Percentiles rank a stretch among this genome's conserved stretches.
Conservation (phyloP, 176 grass and related monocot genomes). For the Oryza longistaminata region DNA sequence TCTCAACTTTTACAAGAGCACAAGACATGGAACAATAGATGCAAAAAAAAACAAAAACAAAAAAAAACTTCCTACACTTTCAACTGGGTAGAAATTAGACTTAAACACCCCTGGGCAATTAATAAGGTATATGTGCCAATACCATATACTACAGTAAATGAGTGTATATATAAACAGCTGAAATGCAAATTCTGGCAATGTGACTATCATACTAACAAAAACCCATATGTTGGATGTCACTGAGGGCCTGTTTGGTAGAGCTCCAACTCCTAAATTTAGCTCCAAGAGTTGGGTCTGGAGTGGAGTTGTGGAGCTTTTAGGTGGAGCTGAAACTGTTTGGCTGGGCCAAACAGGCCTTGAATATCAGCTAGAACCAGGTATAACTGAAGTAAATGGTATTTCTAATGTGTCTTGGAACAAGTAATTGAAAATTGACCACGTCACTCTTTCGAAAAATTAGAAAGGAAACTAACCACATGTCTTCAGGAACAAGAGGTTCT, state of each 20-base stretch:
- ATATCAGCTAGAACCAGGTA: background rate
- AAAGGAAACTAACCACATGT: conserved; percentile 90
- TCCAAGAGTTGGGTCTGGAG: no score
- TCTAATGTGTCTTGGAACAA: conserved; percentile 12
- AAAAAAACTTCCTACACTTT: background rate
- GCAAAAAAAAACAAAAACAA: background rate
- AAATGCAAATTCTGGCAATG: conserved; percentile 16
- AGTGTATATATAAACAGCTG: background rate
- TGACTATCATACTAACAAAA: background rate
- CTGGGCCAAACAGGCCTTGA: no score
- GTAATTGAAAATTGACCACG: conserved; percentile 14
- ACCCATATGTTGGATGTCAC: background rate
- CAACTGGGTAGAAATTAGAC: conserved; percentile 6
- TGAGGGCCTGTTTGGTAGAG: no score
- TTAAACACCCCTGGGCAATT: conserved; percentile 4
- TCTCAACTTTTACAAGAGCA: conserved; percentile 7
- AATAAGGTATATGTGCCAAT: background rate
- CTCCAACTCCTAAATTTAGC: no score
- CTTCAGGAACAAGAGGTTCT: conserved; percentile 94
- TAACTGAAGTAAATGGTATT: background rate
- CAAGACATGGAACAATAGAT: background rate
- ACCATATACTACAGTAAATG: background rate
- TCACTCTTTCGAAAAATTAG: background rate
- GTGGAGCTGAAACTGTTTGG: no score
- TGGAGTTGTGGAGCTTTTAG: no score